phyloP scores from a whole-genome alignment of 2,329 filamentous ascomycete species.

The Venturia aucupariae region DNA sequence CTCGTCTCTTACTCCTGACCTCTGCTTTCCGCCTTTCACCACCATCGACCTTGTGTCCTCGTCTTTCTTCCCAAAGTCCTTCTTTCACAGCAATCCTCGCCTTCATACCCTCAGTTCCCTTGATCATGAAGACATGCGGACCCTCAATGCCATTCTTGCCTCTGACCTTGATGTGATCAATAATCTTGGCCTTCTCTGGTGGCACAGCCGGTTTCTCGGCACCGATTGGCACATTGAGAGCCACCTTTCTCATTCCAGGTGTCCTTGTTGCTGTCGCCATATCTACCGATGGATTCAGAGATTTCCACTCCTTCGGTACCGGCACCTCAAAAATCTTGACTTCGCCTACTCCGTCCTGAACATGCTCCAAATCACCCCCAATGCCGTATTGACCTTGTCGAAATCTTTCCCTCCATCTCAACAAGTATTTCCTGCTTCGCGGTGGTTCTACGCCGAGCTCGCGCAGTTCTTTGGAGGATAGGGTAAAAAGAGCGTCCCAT shows the following conservation, averaged over 20 bases:
- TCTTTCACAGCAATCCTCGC: slow-evolving; percentile 65
- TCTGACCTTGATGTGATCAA: slow-evolving; percentile 57
- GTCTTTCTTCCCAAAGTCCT: slow-evolving; percentile 85
- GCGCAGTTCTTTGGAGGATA: slow-evolving; percentile 15
- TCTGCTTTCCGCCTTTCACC: slow-evolving; percentile 85
- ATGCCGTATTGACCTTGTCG: slow-evolving; percentile 17
- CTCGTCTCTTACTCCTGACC: slow-evolving; percentile 76
- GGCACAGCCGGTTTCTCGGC: slow-evolving; percentile 48
- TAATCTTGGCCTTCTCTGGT: slow-evolving; percentile 42
- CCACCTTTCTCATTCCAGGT: slow-evolving; percentile 46
- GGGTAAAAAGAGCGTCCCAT: slow-evolving; percentile 17
- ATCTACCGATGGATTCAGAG: slow-evolving; percentile 22
- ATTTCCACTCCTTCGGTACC: slow-evolving; percentile 23
- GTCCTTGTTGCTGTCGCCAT: slow-evolving; percentile 43
- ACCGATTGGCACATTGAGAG: slow-evolving; percentile 49
- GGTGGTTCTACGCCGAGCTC: slow-evolving; percentile 17
- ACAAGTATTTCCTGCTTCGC: slow-evolving; percentile 16
- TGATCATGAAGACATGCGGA: slow-evolving; percentile 46
- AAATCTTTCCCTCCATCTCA: slow-evolving; percentile 17
- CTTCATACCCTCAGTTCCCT: slow-evolving; percentile 40
- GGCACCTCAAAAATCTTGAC: slow-evolving; percentile 50
- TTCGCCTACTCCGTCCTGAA: slow-evolving; percentile 26
- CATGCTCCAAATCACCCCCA: slow-evolving; percentile 16
- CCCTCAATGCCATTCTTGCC: slow-evolving; percentile 64
- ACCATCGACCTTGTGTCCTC: slow-evolving; percentile 88